These are phyloP conservation scores for Termitomyces sp. DNA, from an alignment of 768 basidiomycete species.

Conservation along the genomic window DNA sequence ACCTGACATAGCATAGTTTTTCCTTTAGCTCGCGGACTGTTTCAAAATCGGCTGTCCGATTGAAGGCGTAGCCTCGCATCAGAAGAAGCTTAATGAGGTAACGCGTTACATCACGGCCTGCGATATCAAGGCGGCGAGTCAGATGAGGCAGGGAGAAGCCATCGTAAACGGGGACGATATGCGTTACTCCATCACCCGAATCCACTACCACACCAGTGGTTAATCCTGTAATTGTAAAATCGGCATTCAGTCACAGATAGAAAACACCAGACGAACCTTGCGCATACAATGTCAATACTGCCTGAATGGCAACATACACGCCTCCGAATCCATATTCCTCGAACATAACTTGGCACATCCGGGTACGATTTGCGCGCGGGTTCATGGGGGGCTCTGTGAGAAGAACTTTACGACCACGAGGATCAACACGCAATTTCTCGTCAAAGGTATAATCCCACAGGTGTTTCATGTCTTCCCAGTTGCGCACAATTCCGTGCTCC, in stretches of 20 bases:
- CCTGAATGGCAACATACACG: slow-evolving; percentile 97
- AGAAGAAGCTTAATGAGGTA: slow-evolving; percentile 99
- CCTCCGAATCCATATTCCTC: slow-evolving; percentile 96
- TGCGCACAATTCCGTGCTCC: slow-evolving; percentile 98
- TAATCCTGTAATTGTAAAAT: slow-evolving; percentile 52
- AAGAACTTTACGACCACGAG: slow-evolving; percentile 81
- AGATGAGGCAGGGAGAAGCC: slow-evolving; percentile 95
- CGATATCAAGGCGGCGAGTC: slow-evolving; percentile 92
- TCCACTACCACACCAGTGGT: slow-evolving; percentile 99
- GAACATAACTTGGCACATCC: slow-evolving; percentile 99
- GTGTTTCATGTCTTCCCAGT: slow-evolving; percentile 99
- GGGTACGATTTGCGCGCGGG: slow-evolving; percentile 85
- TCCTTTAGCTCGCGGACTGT: slow-evolving; percentile 99
- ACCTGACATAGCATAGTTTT: slow-evolving; percentile 98
- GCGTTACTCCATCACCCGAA: slow-evolving; percentile 98
- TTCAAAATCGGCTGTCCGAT: slow-evolving; percentile 98
- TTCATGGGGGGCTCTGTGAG: slow-evolving; percentile 99
- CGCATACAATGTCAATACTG: slow-evolving; percentile 95
- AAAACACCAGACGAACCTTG: slow-evolving; percentile 62
- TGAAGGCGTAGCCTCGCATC: slow-evolving; percentile 99
- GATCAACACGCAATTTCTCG: slow-evolving; percentile 89
- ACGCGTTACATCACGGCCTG: slow-evolving; percentile 95
- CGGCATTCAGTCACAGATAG: not conserved
- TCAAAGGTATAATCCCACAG: slow-evolving; percentile 99
- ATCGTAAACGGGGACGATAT: slow-evolving; percentile 98